Base-by-base conservation (phyloP, 2,329 filamentous ascomycete species). In the Mariannaea sp. region DNA sequence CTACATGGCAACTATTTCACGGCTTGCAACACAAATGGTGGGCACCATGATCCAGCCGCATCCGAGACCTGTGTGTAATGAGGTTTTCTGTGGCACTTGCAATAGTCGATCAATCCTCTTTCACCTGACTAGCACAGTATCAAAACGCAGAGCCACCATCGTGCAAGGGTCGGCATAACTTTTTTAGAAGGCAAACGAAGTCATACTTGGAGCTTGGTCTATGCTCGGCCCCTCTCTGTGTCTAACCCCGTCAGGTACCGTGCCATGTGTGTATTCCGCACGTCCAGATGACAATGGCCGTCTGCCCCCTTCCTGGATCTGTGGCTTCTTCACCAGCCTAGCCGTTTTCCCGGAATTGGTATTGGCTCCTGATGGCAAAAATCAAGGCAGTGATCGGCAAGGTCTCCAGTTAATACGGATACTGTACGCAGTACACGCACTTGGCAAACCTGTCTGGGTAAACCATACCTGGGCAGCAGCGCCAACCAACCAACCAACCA, bases 321-420 rank as follows among this genome's bases (percentile, higher is more conserved):
- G 41, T 24, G 42, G 49, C 49, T 52, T 52, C 41, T 46, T 27
- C 49, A 52, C 49, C 16, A 30, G 36, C 42, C 41, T 45, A 36
- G 49, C 16, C 43, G 39, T 33, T 33, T 44, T 48, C 39, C 49
- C 43, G 36, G 50, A 48, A 48, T 32, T 48, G 24, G 35, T 35
- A 49, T 49, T 45, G 33, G 40, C 19, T 45, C 40, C 40, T 39
- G 27, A 32, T 49, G n/a, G 33, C 45, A 45, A 49, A 41, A 54
- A 44, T 45, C 51, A 45, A 54, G 51, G 51, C 45, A 49, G 42
- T 45, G 51, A 54, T 54, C 51, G 45, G 29, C 45, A 35, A 39
- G 40, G 40, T 33, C 44, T 53, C 38, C 50, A 48, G 41, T n/a
- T n/a, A n/a, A n/a, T n/a, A n/a, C n/a, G n/a, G n/a, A n/a, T n/a